Evolutionary conservation across 2,329 filamentous ascomycete genomes (phyloP), one percentile per base, ranked within the genome.

Genomic region (Lasiodiplodia sp.): DNA sequence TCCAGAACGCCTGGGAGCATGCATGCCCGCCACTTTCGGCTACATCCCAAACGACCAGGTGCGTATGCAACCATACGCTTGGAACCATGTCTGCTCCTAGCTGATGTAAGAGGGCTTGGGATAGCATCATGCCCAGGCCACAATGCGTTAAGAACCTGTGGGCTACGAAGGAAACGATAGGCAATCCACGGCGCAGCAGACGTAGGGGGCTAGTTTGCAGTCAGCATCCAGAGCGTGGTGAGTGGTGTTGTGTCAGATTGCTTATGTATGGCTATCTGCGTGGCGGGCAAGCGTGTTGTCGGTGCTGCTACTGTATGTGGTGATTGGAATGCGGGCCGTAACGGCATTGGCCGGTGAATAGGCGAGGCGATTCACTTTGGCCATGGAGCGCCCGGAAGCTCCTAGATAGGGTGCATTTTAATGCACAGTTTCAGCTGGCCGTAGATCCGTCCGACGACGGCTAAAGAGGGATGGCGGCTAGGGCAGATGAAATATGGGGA

Each of bases 231-330:
- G 23, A 49, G 21, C 8, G 37, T 57, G 31, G 23, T 14, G 55
- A 34, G 31, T 34, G 34, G 23, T 31, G 57, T 47, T 16, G 25
- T 8, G 11, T 37, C 37, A 31, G 12, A 34, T 3, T 28, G 8
- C 4, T 23, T 63, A 38, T 63, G 28, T 38, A 52, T 51, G 60
- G 28, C 28, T 52, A 18, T 10, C 28, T 18, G 57, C 57, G 11
- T 49, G 57, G 38, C 38, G 40, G 57, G 57, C 23, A 25, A 31
- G 21, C 11, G 28, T n/a, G 44, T 18, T 63, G 37, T 52, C 44
- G 28, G 60, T 28, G 60, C 51, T 28, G 60, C 60, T 63, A 63
- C 60, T 63, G 60, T 44, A 63, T 63, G 60, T 63, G 60, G 60
- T 37, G 44, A 37, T 18, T 28, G 28, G 44, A 44, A 51, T 62